A percentile compares a stretch with the other conserved stretches of the same genome.
These are phyloP conservation scores for Ogataea nonfermentans DNA, from an alignment of 805 yeast genomes.

Conservation along the genomic window DNA sequence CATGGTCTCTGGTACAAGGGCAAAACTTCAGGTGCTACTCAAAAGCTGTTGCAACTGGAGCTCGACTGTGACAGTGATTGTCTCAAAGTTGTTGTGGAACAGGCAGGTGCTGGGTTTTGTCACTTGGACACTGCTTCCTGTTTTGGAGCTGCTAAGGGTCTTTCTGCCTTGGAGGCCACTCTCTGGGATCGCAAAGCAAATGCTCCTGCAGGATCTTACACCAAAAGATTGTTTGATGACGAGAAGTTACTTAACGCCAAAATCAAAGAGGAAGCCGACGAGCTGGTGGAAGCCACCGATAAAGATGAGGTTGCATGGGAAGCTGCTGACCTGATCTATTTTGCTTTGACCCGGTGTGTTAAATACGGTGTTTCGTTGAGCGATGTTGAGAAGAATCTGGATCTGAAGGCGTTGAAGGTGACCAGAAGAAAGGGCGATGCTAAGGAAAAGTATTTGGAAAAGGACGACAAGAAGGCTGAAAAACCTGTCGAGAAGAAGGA, in stretches of 20 bases:
- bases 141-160: constrained; percentile 70
- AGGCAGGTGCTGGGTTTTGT: constrained; percentile 87
- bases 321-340: constrained; percentile 82
- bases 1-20: constrained; percentile 97
- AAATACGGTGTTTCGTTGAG: constrained; percentile 74
- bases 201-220: constrained; percentile 95
- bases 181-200: constrained; percentile 56
- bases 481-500: constrained; percentile 9
- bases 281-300: constrained; percentile 77
- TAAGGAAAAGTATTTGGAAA: constrained; percentile 66
- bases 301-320: constrained; percentile 86
- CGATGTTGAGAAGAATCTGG: constrained; percentile 83
- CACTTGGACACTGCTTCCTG: constrained; percentile 82
- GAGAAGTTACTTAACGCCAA: constrained; percentile 74
- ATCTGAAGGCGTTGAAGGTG: constrained; percentile 78
- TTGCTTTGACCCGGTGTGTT: constrained; percentile 51
- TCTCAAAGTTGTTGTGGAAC: constrained; percentile 81
- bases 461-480: constrained; percentile 15
- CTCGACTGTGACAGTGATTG: constrained; percentile 94
- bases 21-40: constrained; percentile 94
- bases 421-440: constrained; percentile 96
- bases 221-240: constrained; percentile 83
- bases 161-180: constrained; percentile 64
- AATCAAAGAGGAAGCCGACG: constrained; percentile 95
- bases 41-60: constrained; percentile 61